Evolutionary conservation across 164 flowering plant genomes (phyloP).

Genomic region (Annona squamosa): DNA sequence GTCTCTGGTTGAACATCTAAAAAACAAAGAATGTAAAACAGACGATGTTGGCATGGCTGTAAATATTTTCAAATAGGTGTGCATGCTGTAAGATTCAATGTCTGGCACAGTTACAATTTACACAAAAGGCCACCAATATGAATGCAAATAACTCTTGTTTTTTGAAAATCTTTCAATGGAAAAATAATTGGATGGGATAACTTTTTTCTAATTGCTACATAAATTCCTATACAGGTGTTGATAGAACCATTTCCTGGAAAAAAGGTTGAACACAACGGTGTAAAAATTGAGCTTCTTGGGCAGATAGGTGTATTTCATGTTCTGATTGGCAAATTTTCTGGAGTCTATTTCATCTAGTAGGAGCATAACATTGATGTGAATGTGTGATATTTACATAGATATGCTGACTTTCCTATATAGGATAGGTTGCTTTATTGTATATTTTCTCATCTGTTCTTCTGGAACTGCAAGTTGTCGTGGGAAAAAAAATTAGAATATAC

Average conservation of each 20-base stretch:
- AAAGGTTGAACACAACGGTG: slow-evolving; percentile 95
- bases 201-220: neutral
- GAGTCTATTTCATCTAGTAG: slow-evolving; percentile 1
- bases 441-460: neutral
- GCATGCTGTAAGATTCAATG: no score
- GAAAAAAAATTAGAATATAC: neutral
- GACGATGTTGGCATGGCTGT: no score
- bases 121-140: no score
- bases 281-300: slow-evolving; percentile 96
- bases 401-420: neutral
- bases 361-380: neutral
- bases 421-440: neutral
- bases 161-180: no score
- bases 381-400: neutral
- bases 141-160: no score
- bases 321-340: neutral
- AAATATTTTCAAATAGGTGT: no score
- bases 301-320: slow-evolving; percentile 55
- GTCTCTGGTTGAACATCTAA: no score
- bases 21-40: no score
- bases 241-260: slow-evolving; percentile 93
- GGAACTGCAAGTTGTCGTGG: neutral
- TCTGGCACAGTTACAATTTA: no score
- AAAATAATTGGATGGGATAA: no score
- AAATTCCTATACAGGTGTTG: slow-evolving; percentile 39